Percentiles rank a stretch among this genome's conserved stretches.
Evolutionary conservation across 129 eudicot species (phyloP).

Genomic region (Smallanthus sonchifolius): DNA sequence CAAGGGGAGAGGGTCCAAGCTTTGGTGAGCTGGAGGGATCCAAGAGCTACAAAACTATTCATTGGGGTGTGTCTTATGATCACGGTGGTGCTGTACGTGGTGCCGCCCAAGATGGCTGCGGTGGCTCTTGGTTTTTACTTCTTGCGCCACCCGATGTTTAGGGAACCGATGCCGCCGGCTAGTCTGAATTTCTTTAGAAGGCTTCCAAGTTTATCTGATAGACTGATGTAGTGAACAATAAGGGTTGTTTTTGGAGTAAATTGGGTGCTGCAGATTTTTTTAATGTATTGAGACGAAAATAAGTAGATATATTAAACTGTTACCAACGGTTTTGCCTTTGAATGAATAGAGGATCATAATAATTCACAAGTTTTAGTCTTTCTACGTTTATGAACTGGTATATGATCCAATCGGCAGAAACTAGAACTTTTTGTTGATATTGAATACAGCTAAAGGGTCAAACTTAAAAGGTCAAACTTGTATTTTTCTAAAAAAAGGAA

Average conservation of each 20-base stretch:
- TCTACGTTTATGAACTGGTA: no score
- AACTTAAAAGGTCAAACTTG: no score
- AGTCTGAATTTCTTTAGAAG: constrained; percentile 93
- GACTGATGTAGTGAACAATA: constrained; percentile 58
- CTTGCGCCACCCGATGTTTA: constrained; percentile 94
- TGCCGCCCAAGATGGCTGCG: constrained; percentile 95
- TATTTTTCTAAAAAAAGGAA: no score
- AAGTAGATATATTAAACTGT: neutral
- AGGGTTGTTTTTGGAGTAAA: constrained; percentile 24
- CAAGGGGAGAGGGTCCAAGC: constrained; percentile 98
- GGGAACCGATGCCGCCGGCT: constrained; percentile 99
- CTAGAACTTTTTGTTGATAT: no score
- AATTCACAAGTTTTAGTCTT: neutral
- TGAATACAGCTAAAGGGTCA: no score
- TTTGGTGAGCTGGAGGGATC: constrained; percentile 98
- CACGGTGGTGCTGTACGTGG: constrained; percentile 66
- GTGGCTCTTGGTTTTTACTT: constrained; percentile 97
- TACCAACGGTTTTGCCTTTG: neutral
- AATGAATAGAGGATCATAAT: neutral
- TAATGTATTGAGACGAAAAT: constrained; percentile 24
- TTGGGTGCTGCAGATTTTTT: constrained; percentile 32
- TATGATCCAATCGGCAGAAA: no score
- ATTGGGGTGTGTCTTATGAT: constrained; percentile 75
- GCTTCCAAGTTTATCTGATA: constrained; percentile 92
- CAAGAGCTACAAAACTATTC: constrained; percentile 90